Conservation (phyloP, 805 yeast genomes). For the Kluyveromyces nonfermentans region DNA sequence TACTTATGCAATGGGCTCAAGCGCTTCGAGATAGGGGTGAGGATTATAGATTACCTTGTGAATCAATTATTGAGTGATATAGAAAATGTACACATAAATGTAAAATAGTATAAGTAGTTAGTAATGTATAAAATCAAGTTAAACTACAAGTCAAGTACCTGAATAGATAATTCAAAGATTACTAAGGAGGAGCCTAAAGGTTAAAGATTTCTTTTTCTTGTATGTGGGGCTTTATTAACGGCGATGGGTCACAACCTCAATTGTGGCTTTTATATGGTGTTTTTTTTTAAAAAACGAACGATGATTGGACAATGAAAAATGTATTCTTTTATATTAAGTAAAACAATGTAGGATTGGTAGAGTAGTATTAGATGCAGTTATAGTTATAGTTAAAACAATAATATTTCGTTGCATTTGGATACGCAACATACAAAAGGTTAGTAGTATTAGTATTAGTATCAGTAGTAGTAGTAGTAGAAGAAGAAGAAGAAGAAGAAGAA, state of each 20-base stretch:
- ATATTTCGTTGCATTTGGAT: too few species aligned
- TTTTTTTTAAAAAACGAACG: neutral
- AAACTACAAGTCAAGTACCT: neutral
- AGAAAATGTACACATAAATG: too few species aligned
- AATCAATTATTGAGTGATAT: too few species aligned
- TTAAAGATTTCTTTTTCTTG: neutral
- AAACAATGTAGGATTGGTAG: too few species aligned
- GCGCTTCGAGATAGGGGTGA: constrained; percentile 11
- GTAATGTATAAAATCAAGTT: neutral
- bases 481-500: neutral
- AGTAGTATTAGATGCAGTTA: too few species aligned
- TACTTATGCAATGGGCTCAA: constrained; percentile 11
- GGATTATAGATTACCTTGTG: constrained; percentile 11
- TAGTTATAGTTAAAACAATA: too few species aligned
- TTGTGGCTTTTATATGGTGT: neutral
- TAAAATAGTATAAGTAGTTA: neutral
- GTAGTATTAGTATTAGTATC: too few species aligned
- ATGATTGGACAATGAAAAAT: neutral
- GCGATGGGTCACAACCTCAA: neutral
- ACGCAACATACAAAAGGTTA: too few species aligned
- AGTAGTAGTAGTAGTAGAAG: too few species aligned
- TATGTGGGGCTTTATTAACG: neutral
- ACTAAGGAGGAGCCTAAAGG: neutral
- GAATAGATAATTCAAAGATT: too few species aligned
- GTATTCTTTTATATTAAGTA: too few species aligned